phyloP scores from a whole-genome alignment of 371 early-diverging fungal species.

The Sporodiniella umbellata region DNA sequence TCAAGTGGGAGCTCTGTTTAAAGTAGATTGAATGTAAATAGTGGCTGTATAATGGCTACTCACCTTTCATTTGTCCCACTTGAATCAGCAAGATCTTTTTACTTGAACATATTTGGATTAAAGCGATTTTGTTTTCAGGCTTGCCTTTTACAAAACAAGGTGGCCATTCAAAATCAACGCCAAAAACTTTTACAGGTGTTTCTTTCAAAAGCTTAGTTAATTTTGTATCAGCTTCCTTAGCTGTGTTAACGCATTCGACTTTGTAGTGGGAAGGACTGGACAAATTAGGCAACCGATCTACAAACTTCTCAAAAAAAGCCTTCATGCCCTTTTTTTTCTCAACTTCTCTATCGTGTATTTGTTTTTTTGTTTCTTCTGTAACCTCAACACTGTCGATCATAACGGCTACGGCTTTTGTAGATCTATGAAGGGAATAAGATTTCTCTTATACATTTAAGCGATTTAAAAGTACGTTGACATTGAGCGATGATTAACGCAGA shows the following conservation, averaged over 20 bases:
- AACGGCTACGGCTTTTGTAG: no score
- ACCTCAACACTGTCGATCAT: neutral
- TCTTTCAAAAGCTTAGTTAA: slow-evolving; percentile 6
- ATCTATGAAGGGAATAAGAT: no score
- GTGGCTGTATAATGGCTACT: neutral
- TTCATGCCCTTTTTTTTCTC: neutral
- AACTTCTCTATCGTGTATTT: neutral
- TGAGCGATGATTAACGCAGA: no score
- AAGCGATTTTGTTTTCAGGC: slow-evolving; percentile 37
- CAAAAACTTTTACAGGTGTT: slow-evolving; percentile 25
- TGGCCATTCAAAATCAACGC: slow-evolving; percentile 60
- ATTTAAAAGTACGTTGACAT: no score
- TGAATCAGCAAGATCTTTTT: slow-evolving; percentile 47
- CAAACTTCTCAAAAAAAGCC: slow-evolving; percentile 3
- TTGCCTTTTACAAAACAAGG: slow-evolving; percentile 33
- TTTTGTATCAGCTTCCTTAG: slow-evolving; percentile 7
- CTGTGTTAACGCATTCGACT: slow-evolving; percentile 12
- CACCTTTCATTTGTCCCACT: slow-evolving; percentile 37
- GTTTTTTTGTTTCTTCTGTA: neutral
- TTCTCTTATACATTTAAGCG: no score
- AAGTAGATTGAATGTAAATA: no score
- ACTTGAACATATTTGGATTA: slow-evolving; percentile 53
- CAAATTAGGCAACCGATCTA: slow-evolving; percentile 9
- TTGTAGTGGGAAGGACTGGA: slow-evolving; percentile 21
- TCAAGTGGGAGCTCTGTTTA: slow-evolving; percentile 35